phyloP scores from a whole-genome alignment of 805 yeast species.

The Zygosaccharomyces bailii region DNA sequence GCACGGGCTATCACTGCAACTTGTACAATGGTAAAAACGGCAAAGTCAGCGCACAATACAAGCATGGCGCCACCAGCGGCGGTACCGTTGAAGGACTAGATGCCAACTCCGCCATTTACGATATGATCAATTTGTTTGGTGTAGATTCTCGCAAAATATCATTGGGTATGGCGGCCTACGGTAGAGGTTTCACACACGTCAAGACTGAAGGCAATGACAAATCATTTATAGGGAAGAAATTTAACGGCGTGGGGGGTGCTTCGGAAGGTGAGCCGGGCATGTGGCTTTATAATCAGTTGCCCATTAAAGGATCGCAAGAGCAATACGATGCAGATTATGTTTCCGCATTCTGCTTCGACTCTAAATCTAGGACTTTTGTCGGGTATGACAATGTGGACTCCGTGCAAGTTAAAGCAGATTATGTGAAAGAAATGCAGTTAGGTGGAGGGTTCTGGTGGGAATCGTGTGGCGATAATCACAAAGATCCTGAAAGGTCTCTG shows the following conservation, averaged over 20 bases:
- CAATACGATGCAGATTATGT: constrained; percentile 49
- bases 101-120: constrained; percentile 47
- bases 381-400: constrained; percentile 65
- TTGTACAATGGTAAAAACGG: constrained; percentile 35
- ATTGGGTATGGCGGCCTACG: constrained; percentile 88
- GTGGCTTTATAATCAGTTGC: constrained; percentile 56
- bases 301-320: constrained; percentile 44
- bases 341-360: constrained; percentile 52
- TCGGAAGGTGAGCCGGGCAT: constrained; percentile 48
- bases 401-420: constrained; percentile 55
- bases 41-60: constrained; percentile 7
- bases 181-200: constrained; percentile 50
- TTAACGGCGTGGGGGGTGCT: constrained; percentile 43
- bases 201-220: constrained; percentile 30
- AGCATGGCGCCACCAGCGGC: constrained; percentile 11
- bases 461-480: constrained; percentile 64
- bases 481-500: constrained; percentile 38
- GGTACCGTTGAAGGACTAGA: constrained; percentile 40
- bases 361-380: constrained; percentile 40
- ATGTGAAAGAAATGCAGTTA: constrained; percentile 44
- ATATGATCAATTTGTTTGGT: constrained; percentile 40
- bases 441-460: constrained; percentile 98
- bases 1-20: constrained; percentile 68
- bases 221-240: constrained; percentile 38
- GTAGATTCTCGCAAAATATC: constrained; percentile 52